Conservation (phyloP, 768 basidiomycete species). For the Lentinula raphanica region DNA sequence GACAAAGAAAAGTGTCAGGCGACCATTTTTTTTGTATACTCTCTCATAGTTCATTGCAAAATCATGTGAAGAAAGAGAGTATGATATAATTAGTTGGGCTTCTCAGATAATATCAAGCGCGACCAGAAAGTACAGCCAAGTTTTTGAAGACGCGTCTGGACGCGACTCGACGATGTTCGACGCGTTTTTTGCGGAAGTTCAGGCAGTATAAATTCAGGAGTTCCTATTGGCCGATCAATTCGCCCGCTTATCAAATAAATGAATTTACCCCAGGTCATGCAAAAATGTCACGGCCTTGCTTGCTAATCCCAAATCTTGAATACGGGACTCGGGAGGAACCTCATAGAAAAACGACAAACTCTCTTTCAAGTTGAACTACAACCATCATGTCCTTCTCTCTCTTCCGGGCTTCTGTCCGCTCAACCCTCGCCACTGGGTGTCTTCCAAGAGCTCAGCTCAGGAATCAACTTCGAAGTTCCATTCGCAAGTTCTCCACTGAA, state of each 20-base stretch:
- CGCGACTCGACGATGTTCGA: constrained; percentile 2
- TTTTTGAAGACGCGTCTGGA: background rate
- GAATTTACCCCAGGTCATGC: constrained; percentile 4
- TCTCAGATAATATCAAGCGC: background rate
- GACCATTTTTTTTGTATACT: background rate
- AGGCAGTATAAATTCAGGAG: background rate
- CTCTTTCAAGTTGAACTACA: background rate
- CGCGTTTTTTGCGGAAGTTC: background rate
- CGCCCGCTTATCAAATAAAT: background rate
- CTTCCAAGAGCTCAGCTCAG: constrained; percentile 27
- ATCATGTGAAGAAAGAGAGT: background rate
- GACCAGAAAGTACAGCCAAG: background rate
- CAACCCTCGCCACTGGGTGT: constrained; percentile 29
- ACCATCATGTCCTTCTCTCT: constrained; percentile 52
- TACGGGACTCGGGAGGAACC: background rate
- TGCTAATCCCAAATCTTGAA: background rate
- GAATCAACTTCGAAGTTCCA: constrained; percentile 36
- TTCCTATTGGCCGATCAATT: constrained; percentile 7
- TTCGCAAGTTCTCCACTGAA: constrained; percentile 55
- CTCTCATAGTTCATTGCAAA: background rate
- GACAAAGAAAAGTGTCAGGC: background rate
- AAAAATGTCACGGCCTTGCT: constrained; percentile 10
- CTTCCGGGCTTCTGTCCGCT: constrained; percentile 48
- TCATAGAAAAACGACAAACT: background rate
- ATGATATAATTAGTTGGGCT: background rate